These are phyloP conservation scores for Rickenella mellea DNA, from an alignment of 768 basidiomycete genomes.

Conservation along the genomic window DNA sequence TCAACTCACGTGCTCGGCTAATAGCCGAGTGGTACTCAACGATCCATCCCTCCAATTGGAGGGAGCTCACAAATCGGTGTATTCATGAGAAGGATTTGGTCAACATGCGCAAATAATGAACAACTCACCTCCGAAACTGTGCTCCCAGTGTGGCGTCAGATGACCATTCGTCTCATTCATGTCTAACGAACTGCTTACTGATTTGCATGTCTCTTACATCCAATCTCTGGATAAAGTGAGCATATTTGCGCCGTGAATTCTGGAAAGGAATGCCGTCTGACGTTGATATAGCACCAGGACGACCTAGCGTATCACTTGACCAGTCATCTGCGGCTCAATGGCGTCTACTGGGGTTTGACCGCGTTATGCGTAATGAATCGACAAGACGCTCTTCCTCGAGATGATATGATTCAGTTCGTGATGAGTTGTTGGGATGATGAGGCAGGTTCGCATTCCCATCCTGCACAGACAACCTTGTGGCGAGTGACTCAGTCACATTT, in stretches of 20 bases:
- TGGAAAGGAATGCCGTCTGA: background rate
- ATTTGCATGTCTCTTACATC: slow-evolving; percentile 68
- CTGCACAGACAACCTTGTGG: too few species aligned
- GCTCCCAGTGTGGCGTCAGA: too few species aligned
- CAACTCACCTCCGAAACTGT: too few species aligned
- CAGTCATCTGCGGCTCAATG: slow-evolving; percentile 89
- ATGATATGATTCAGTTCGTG: slow-evolving; percentile 83
- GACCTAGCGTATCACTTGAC: slow-evolving; percentile 89
- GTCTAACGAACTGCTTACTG: slow-evolving; percentile 26
- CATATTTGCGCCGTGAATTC: background rate
- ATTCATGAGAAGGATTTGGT: too few species aligned
- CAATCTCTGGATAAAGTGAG: slow-evolving; percentile 62
- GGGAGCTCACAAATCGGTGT: too few species aligned
- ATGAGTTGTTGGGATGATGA: slow-evolving; percentile 94
- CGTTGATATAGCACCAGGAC: slow-evolving; percentile 44
- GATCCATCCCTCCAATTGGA: too few species aligned
- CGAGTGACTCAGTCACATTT: background rate
- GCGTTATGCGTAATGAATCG: slow-evolving; percentile 76
- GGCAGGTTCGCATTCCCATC: slow-evolving; percentile 45
- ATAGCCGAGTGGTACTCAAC: too few species aligned
- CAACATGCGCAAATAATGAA: too few species aligned
- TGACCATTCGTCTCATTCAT: too few species aligned
- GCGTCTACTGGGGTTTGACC: slow-evolving; percentile 92
- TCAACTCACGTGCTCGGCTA: too few species aligned
- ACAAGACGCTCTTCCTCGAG: slow-evolving; percentile 66